Evolutionary conservation across 805 yeast genomes (phyloP).

Genomic region (Isabelozyma heimii): DNA sequence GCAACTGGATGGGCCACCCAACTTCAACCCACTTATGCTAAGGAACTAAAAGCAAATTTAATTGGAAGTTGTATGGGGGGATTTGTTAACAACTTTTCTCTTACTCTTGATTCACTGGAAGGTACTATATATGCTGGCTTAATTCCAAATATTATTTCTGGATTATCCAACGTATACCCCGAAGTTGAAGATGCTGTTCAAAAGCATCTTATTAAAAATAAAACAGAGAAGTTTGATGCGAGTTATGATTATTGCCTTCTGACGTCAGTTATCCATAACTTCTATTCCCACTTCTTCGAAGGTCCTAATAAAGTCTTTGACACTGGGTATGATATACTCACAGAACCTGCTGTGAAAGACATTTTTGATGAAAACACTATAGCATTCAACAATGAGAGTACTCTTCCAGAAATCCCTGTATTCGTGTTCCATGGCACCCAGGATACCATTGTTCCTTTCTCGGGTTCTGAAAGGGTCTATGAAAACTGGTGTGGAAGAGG

Average conservation of each 20-base stretch:
- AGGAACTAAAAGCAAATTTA: conserved; percentile 2
- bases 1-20: conserved; percentile 26
- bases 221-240: not conserved
- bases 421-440: conserved; percentile 19
- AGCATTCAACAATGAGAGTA: conserved; percentile 9
- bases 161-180: conserved; percentile 31
- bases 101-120: conserved; percentile 18
- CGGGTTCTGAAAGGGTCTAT: conserved; percentile 14
- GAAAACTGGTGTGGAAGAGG: conserved; percentile 23
- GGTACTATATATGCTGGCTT: conserved; percentile 29
- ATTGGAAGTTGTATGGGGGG: conserved; percentile 37
- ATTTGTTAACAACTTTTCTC: conserved; percentile 30
- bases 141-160: conserved; percentile 24
- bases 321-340: conserved; percentile 14
- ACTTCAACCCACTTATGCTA: conserved; percentile 25
- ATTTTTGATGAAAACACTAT: conserved; percentile 19
- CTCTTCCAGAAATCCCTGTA: conserved; percentile 20
- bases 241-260: not conserved
- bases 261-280: conserved; percentile 4
- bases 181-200: conserved; percentile 5
- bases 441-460: conserved; percentile 20
- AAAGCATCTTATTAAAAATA: not conserved
- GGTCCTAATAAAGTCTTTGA: conserved; percentile 9
- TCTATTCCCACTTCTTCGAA: conserved; percentile 7
- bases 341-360: conserved; percentile 8